Conservation (phyloP, 495 filamentous ascomycete species). For the Mycothermus thermophilus region DNA sequence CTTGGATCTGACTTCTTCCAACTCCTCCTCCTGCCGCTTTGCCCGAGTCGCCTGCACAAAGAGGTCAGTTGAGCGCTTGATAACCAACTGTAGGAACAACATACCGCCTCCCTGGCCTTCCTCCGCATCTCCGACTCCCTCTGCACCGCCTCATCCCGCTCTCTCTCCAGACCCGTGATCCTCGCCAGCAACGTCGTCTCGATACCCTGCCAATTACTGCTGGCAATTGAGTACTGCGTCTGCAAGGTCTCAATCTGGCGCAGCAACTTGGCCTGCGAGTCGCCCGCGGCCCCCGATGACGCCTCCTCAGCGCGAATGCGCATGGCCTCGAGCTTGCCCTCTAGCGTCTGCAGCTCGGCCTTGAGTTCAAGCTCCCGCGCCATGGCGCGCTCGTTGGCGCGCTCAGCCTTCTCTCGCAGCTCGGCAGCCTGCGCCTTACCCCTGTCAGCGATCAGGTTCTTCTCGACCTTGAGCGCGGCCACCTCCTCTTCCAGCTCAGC, state of each 20-base stretch:
- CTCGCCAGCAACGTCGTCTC: constrained; percentile 68
- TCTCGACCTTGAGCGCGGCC: constrained; percentile 59
- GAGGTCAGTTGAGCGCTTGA: constrained; percentile 2
- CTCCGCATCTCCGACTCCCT: constrained; percentile 73
- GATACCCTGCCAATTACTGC: constrained; percentile 94
- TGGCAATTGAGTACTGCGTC: constrained; percentile 85
- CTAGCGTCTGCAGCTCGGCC: constrained; percentile 66
- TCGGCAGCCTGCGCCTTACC: constrained; percentile 54
- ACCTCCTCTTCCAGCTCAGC: constrained; percentile 62
- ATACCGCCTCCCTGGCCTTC: constrained; percentile 75
- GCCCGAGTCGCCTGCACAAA: constrained; percentile 50
- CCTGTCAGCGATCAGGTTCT: constrained; percentile 55
- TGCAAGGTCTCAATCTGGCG: constrained; percentile 93
- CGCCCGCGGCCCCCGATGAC: constrained; percentile 64
- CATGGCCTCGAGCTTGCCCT: constrained; percentile 82
- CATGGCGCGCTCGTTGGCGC: constrained; percentile 58
- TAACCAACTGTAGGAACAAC: constrained; percentile 11
- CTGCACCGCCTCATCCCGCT: constrained; percentile 71
- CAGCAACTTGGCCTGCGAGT: constrained; percentile 79
- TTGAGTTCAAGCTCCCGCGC: constrained; percentile 67
- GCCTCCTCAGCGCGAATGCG: constrained; percentile 79
- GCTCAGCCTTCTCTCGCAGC: constrained; percentile 54
- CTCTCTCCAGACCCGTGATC: constrained; percentile 65
- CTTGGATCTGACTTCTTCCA: constrained; percentile 55
- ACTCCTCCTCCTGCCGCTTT: constrained; percentile 67